A percentile compares a stretch with the other conserved stretches of the same genome.
Conservation (phyloP, 1,284 basidiomycete species). For the Vanrija pseudolonga region DNA sequence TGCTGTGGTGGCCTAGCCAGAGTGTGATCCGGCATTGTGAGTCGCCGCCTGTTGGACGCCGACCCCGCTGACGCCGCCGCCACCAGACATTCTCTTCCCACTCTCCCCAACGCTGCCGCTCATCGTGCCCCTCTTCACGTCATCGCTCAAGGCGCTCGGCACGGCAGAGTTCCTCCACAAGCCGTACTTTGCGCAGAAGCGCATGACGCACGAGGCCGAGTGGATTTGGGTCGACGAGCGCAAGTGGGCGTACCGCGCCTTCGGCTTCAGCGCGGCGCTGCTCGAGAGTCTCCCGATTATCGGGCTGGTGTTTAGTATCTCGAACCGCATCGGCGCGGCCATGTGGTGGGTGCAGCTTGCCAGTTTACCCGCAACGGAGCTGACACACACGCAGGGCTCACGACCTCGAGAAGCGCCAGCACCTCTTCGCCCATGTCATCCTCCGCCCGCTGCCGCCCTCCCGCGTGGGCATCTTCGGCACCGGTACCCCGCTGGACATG, state of each 20-base stretch:
- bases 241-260: slow-evolving; percentile 79
- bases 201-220: slow-evolving; percentile 65
- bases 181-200: slow-evolving; percentile 75
- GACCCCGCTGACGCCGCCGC: not conserved
- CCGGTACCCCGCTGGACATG: slow-evolving; percentile 31
- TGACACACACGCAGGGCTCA: slow-evolving; percentile 36
- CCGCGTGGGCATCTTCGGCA: slow-evolving; percentile 40
- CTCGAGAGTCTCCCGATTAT: slow-evolving; percentile 73
- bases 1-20: slow-evolving; percentile 55
- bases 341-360: slow-evolving; percentile 68
- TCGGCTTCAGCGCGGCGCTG: slow-evolving; percentile 73
- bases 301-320: slow-evolving; percentile 73
- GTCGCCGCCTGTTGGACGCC: slow-evolving; percentile 23
- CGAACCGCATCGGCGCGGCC: slow-evolving; percentile 78
- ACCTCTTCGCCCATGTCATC: slow-evolving; percentile 54
- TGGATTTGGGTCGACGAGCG: slow-evolving; percentile 77
- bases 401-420: slow-evolving; percentile 72
- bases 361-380: no score
- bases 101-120: slow-evolving; percentile 64
- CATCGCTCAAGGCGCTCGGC: slow-evolving; percentile 64
- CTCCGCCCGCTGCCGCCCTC: slow-evolving; percentile 41
- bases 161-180: slow-evolving; percentile 68
- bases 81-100: slow-evolving; percentile 66
- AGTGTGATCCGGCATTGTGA: slow-evolving; percentile 56
- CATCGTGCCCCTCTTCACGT: slow-evolving; percentile 61